Base-by-base conservation (phyloP, 495 filamentous ascomycete genomes). In the Penicillium riverlandense region DNA sequence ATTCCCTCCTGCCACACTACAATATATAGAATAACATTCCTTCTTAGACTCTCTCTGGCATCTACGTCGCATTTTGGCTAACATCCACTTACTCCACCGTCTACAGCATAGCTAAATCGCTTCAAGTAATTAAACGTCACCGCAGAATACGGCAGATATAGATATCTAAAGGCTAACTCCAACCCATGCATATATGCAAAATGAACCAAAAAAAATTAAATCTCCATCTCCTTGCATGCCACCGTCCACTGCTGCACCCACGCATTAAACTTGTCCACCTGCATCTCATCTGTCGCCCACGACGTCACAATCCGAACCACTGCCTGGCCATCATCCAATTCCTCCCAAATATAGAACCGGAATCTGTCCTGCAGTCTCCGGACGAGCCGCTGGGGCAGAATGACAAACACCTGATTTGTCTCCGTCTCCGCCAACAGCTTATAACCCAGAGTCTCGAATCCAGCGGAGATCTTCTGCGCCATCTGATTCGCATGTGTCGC, bases 401-500 rank as follows among this genome's bases (percentile, higher is more conserved):
- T 47, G 4, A 60, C 54, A 50, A 67, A 67, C 29, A 67, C 62
- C 45, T 67, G 64, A 33, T 67, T 67, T 13, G 64, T 67, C 39
- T 62, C 58, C 8, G 64, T 67, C 32, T 58, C 46, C 4, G 61
- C 63, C 12, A 47, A 48, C 43, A 69, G 37, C 13, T 37, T 31
- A 50, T 65, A 63, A 1, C 65, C 63, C 27, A 65, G 28, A 5
- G 45, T 10, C 31, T 59, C 52, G 11, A 69, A 61, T 37, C 57
- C 57, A 9, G 37, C 44, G 5, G 63, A 61, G 35, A 69, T 61
- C 35, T 47, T 57, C 44, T 57, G 39, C 0, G 69, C 67, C 69
- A 68, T 70, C 2, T 53, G 40, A 35, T 69, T 72, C 29, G 65
- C 69, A 57, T 72, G 61, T 5, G 50, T 40, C 4, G 66, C 66